phyloP scores from a whole-genome alignment of 441 rosid species.

The Biscutella laevigata region DNA sequence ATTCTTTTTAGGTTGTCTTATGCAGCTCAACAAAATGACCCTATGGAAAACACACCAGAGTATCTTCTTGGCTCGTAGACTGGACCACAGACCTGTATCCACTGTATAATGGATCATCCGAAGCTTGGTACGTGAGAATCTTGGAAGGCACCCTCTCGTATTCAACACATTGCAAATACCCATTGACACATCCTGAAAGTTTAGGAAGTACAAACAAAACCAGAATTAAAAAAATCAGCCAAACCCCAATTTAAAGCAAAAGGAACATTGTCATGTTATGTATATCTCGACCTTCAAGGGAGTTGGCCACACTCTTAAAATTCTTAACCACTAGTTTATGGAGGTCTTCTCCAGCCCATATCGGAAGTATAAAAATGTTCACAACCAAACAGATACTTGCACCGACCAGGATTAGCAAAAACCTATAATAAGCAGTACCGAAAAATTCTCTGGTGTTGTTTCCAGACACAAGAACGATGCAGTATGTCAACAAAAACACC shows the following conservation, averaged over 20 bases:
- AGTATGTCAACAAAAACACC: conserved; percentile 71
- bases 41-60: conserved; percentile 30
- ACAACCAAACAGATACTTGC: conserved; percentile 57
- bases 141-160: conserved; percentile 54
- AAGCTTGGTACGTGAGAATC: conserved; percentile 56
- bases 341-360: conserved; percentile 86
- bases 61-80: conserved; percentile 52
- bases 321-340: conserved; percentile 77
- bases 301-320: conserved; percentile 63
- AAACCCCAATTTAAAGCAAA: neutral
- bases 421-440: conserved; percentile 49
- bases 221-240: neutral
- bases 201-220: conserved; percentile 1
- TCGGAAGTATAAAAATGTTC: conserved; percentile 58
- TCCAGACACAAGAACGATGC: conserved; percentile 76
- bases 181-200: conserved; percentile 44
- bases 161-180: conserved; percentile 48
- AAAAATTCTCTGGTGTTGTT: conserved; percentile 39
- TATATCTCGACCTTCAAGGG: conserved; percentile 55
- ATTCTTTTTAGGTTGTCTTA: neutral
- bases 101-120: conserved; percentile 55
- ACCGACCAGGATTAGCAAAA: conserved; percentile 54
- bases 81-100: conserved; percentile 58
- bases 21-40: neutral
- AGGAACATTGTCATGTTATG: neutral